A percentile compares a stretch with the other conserved stretches of the same genome.
phyloP scores from a whole-genome alignment of 202 grass and related monocot genomes.

The Musa balbisiana region DNA sequence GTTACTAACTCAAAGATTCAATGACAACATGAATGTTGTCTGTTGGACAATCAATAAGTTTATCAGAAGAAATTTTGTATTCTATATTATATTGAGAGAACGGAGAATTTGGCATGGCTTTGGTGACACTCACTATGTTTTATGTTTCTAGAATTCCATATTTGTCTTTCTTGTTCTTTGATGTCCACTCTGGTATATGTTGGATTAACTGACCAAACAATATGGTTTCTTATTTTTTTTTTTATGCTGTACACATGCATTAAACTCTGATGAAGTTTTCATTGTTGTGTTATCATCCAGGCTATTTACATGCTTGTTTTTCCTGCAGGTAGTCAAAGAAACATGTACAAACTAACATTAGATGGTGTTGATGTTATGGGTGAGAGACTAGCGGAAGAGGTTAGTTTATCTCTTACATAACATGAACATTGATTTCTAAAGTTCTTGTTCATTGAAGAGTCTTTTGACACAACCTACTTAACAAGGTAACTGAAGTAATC shows the following conservation, averaged over 20 bases:
- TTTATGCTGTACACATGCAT: too few relatives aligned
- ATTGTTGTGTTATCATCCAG: conserved; percentile 15
- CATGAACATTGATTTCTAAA: background rate
- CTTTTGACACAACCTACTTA: conserved; percentile 34
- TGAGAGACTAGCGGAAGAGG: conserved; percentile 84
- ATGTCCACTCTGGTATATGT: background rate
- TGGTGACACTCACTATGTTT: too few relatives aligned
- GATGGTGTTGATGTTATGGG: conserved; percentile 99
- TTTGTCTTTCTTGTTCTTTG: background rate
- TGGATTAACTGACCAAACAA: background rate
- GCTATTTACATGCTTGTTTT: conserved; percentile 11
- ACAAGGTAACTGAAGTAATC: conserved; percentile 67
- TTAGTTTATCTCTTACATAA: conserved; percentile 24
- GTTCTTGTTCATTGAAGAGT: conserved; percentile 3
- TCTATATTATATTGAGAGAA: too few relatives aligned
- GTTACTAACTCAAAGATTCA: too few relatives aligned
- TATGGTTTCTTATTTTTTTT: too few relatives aligned
- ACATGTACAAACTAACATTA: conserved; percentile 81
- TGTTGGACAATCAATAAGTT: too few relatives aligned
- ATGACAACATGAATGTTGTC: too few relatives aligned
- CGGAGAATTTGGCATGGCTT: too few relatives aligned
- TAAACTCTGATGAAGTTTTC: background rate
- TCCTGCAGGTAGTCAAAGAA: conserved; percentile 65
- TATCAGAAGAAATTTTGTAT: too few relatives aligned
- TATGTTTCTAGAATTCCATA: background rate